Percentiles rank a stretch among this genome's conserved stretches.
These are phyloP conservation scores for Hortiboletus campestris DNA, from an alignment of 768 basidiomycete genomes.

Conservation along the genomic window DNA sequence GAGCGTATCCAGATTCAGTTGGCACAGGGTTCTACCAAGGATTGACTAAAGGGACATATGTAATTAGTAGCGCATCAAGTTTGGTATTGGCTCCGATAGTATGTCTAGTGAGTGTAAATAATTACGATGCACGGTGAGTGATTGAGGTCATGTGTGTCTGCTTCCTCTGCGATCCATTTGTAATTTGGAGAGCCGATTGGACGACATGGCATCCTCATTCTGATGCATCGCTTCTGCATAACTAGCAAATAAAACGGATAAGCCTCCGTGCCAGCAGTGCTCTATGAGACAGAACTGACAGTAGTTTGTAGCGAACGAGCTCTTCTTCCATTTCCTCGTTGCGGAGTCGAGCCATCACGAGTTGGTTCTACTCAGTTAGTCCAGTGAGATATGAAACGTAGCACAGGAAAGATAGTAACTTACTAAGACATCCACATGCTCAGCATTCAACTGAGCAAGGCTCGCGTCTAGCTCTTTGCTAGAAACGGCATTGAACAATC, in stretches of 20 bases:
- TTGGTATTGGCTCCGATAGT: conserved; percentile 10
- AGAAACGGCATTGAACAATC: conserved; percentile 10
- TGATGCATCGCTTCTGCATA: conserved; percentile 78
- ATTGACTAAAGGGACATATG: conserved; percentile 1
- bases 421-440: conserved; percentile 78
- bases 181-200: conserved; percentile 52
- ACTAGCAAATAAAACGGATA: conserved; percentile 22
- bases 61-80: background rate
- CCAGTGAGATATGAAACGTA: conserved; percentile 18
- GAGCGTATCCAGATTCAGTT: conserved; percentile 16
- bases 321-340: conserved; percentile 94
- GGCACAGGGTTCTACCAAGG: conserved; percentile 11
- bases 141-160: conserved; percentile 7
- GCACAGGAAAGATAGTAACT: conserved; percentile 14
- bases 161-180: conserved; percentile 19
- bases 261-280: background rate
- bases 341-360: conserved; percentile 83
- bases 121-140: background rate
- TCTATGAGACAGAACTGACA: conserved; percentile 42
- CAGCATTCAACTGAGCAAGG: conserved; percentile 75
- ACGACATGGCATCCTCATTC: conserved; percentile 68
- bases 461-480: conserved; percentile 81
- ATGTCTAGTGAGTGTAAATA: conserved; percentile 11
- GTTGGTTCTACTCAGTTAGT: conserved; percentile 67
- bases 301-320: conserved; percentile 89